A percentile compares a stretch with the other conserved stretches of the same genome.
phyloP scores from a whole-genome alignment of 2,329 filamentous ascomycete species.

The Sclerotinia minor region DNA sequence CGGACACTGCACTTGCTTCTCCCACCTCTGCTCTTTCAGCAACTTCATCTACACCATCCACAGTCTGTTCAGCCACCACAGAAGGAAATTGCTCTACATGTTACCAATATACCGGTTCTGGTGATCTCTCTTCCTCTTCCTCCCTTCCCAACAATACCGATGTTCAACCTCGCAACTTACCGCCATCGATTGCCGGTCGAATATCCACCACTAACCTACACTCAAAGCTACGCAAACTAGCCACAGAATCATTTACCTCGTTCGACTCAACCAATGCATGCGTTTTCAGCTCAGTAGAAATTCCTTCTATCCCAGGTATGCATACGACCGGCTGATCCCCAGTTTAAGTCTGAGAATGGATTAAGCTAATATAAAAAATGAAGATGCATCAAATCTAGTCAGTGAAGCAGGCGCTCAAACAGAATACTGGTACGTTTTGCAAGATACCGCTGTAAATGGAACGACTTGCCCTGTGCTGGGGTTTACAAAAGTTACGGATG shows the following conservation, averaged over 20 bases:
- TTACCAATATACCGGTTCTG: conserved; percentile 4
- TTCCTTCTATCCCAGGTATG: conserved; percentile 3
- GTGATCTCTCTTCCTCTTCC: neutral
- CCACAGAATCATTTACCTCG: neutral
- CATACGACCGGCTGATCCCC: no score
- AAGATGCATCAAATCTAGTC: conserved; percentile 6
- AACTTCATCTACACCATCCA: neutral
- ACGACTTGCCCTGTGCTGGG: conserved; percentile 7
- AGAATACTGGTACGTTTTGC: conserved; percentile 13
- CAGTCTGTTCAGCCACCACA: neutral
- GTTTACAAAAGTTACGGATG: conserved; percentile 3
- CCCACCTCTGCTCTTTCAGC: neutral
- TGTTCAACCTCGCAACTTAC: neutral
- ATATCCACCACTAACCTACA: conserved; percentile 5
- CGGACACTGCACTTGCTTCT: neutral
- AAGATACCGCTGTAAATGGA: neutral
- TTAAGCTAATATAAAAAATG: neutral
- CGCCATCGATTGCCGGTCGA: conserved; percentile 3
- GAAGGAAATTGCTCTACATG: neutral
- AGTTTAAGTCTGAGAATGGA: neutral
- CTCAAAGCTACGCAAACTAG: neutral
- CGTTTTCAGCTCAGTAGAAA: neutral
- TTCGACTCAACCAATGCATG: neutral
- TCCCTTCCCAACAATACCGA: neutral
- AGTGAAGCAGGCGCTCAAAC: conserved; percentile 5